Evolutionary conservation across 2,329 filamentous ascomycete genomes (phyloP), one percentile per base, ranked within the genome.

Genomic region (Cladophialophora exuberans): DNA sequence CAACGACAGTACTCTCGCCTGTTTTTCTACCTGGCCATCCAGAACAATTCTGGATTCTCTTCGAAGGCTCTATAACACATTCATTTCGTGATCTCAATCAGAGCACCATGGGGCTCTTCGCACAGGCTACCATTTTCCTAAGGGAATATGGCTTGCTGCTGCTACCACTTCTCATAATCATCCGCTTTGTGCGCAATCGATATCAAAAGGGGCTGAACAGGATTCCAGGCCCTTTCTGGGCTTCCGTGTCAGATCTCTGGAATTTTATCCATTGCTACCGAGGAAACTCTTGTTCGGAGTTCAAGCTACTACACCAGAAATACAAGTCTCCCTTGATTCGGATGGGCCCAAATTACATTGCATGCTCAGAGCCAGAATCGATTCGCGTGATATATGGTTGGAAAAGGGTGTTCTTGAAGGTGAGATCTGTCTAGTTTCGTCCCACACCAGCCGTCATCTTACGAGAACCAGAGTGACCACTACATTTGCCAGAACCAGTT

Each of bases 191-290:
- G 25, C 15, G 11, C 30, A 54, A 54, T 28, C 33, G 36, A n/a
- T 54, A 54, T 18, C 17, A 30, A 23, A 28, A 33, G 9, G 20
- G 49, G 11, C 35, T 57, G 22, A 18, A 22, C 30, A 28, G 18
- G 18, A 47, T 57, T 25, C 89, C 89, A 0, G 89, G 89, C 0
- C 88, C 86, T 0, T 77, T 85, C 56, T 65, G 89, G 31, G 89
- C 88, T 18, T 85, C 73, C 2, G 76, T 82, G 51, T 88, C 85
- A 13, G 83, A 92, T 66, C 84, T 83, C 78, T 93, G 88, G 88
- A 79, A 88, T n/a, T 82, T 54, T 18, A n/a, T 54, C 35, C 31
- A 54, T n/a, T 20, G 15, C 25, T 5, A 31, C 17, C 30, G 18
- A 28, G 20, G 28, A 31, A 43, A 43, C n/a, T 20, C 18, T 18